phyloP scores from a whole-genome alignment of 179 eudicot genomes.

The Beta corolliflora region DNA sequence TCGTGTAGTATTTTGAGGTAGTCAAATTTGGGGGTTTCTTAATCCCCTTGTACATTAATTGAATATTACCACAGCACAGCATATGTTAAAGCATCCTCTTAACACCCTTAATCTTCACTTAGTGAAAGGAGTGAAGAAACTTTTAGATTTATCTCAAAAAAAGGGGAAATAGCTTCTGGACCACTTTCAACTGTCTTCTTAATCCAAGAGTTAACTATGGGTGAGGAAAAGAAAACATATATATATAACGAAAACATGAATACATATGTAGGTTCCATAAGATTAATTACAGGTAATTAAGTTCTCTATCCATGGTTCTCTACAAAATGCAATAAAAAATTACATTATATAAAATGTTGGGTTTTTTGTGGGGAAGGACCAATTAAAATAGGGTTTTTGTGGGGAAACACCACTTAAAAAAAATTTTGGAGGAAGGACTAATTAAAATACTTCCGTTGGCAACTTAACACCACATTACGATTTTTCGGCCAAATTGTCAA shows the following conservation, averaged over 20 bases:
- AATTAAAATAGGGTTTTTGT: too few relatives aligned
- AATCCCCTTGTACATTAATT: neutral
- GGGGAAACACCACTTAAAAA: too few relatives aligned
- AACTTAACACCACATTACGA: too few relatives aligned
- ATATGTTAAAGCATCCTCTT: slow-evolving; percentile 9
- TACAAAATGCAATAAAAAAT: neutral
- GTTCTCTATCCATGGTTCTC: neutral
- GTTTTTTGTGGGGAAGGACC: too few relatives aligned
- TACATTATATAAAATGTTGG: neutral
- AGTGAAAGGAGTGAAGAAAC: neutral
- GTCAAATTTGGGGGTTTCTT: neutral
- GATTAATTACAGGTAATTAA: neutral
- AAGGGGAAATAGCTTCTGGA: slow-evolving; percentile 22
- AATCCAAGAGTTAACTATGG: slow-evolving; percentile 26
- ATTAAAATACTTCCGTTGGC: too few relatives aligned
- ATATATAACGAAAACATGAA: slow-evolving; percentile 15
- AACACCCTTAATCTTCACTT: slow-evolving; percentile 9
- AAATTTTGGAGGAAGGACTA: too few relatives aligned
- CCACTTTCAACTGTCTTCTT: slow-evolving; percentile 28
- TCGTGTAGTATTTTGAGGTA: neutral
- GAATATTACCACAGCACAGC: neutral
- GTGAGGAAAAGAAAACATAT: slow-evolving; percentile 5
- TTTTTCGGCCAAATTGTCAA: too few relatives aligned
- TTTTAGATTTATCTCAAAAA: too few relatives aligned
- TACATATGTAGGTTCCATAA: slow-evolving; percentile 12